A percentile compares a stretch with the other conserved stretches of the same genome.
Conservation (phyloP, 192 early-diverging fungal species). For the Coemansia sp. region DNA sequence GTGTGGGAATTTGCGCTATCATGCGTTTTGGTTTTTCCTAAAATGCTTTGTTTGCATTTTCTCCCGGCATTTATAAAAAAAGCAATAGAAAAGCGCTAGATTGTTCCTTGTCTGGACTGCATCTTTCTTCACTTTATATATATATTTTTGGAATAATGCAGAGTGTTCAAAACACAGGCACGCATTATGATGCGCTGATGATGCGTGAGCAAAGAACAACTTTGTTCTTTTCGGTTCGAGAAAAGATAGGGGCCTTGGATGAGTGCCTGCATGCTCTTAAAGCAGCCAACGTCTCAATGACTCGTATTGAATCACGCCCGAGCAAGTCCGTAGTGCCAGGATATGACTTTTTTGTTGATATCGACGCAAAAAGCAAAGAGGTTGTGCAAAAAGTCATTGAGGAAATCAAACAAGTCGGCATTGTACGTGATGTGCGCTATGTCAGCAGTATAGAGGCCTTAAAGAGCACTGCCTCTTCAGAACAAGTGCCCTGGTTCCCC, state of each 20-base stretch:
- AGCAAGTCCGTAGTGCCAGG: slow-evolving; percentile 70
- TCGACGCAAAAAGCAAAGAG: slow-evolving; percentile 61
- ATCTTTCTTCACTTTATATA: too few species aligned
- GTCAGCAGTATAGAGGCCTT: slow-evolving; percentile 19
- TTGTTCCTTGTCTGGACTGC: too few species aligned
- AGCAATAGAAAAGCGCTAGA: too few species aligned
- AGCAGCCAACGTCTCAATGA: slow-evolving; percentile 73
- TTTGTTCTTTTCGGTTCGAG: slow-evolving; percentile 75
- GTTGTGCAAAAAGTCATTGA: slow-evolving; percentile 63
- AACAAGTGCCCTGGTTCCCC: slow-evolving; percentile 86
- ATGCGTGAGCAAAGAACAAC: slow-evolving; percentile 56
- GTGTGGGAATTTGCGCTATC: too few species aligned
- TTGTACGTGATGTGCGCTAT: slow-evolving; percentile 67
- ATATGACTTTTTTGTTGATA: slow-evolving; percentile 96
- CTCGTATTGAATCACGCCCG: slow-evolving; percentile 94
- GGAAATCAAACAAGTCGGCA: slow-evolving; percentile 55
- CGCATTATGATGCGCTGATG: slow-evolving; percentile 25
- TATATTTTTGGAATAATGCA: too few species aligned
- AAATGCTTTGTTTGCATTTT: too few species aligned
- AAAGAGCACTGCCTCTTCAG: neutral
- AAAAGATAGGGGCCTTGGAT: slow-evolving; percentile 83
- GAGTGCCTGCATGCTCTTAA: slow-evolving; percentile 74
- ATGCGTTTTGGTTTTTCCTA: too few species aligned
- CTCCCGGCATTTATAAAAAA: too few species aligned
- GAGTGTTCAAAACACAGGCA: slow-evolving; percentile 16